Base-by-base conservation (phyloP, 2,329 filamentous ascomycete genomes). In the Colletotrichum aenigma region DNA sequence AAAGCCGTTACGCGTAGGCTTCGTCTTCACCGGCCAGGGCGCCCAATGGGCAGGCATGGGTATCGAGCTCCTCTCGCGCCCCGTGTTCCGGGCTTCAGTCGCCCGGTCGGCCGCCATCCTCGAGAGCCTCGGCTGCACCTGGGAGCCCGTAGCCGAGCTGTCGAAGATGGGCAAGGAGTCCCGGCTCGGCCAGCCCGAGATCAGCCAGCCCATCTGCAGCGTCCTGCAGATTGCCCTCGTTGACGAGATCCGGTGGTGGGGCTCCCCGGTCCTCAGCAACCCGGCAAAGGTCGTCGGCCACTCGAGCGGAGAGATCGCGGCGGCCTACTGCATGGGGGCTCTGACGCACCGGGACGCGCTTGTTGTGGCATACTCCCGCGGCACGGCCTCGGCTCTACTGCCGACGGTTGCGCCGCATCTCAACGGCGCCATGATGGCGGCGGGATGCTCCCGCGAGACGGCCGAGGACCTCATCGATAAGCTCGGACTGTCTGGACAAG, bases 261-360 rank as follows among this genome's bases (percentile, higher is more conserved):
- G 78, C 3, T 74, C 86, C 7, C 18, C 60, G 60, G 60, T 62
- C 30, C 60, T 62, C 30, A 80, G 89, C 28, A 70, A 32, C 0
- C 83, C 83, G 0, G 21, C 76, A n/a, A 71, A 75, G 16, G 83
- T 85, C 1, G 78, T 83, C 2, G 85, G 85, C 2, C 85, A 87
- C 70, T 85, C 83, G 1, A 83, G 81, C 28, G 85, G 85, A 9
- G 85, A 87, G 76, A 85, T 86, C 58, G 82, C 81, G 13, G 85
- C 85, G 5, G 85, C 84, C 2, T 86, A 84, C 66, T 76, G 76
- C n/a, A 38, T 70, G 0, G 72, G 72, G 4, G 60, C 55, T 5
- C 38, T 75, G 16, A 72, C 68, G 0, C 68, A 66, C 15, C 36
- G 62, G 12, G 72, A 75, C 9, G 60, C 68, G 2, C 7, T 67